A percentile compares a stretch with the other conserved stretches of the same genome.
These are phyloP conservation scores for Amylostereum areolatum DNA, from an alignment of 1,284 basidiomycete species.

Conservation along the genomic window DNA sequence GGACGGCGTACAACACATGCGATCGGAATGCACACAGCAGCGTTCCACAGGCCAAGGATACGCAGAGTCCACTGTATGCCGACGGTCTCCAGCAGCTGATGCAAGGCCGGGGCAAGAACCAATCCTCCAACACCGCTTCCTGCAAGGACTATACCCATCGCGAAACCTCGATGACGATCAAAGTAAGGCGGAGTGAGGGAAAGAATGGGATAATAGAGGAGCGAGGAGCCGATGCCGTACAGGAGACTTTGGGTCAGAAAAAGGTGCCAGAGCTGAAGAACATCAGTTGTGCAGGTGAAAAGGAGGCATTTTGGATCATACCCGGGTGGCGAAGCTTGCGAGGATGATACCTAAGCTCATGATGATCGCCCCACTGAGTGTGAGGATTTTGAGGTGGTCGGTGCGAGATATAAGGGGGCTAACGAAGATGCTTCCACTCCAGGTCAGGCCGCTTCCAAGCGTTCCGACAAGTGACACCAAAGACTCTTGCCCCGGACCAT, in stretches of 20 bases:
- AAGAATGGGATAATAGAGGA: constrained; percentile 40
- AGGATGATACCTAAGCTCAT: constrained; percentile 38
- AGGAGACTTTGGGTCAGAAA: constrained; percentile 37
- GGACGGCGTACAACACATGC: constrained; percentile 24
- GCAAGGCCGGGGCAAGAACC: constrained; percentile 36
- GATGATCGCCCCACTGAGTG: constrained; percentile 29
- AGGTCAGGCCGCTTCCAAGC: constrained; percentile 38
- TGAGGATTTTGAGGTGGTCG: constrained; percentile 29
- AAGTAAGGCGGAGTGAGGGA: constrained; percentile 38
- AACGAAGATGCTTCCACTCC: constrained; percentile 42
- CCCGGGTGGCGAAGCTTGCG: constrained; percentile 32
- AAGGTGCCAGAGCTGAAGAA: constrained; percentile 36
- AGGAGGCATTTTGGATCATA: constrained; percentile 12
- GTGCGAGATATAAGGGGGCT: constrained; percentile 32
- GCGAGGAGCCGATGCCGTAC: constrained; percentile 36
- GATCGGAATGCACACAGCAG: constrained; percentile 32
- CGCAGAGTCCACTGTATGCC: constrained; percentile 33
- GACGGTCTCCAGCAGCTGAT: constrained; percentile 27
- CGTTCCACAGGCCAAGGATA: constrained; percentile 35
- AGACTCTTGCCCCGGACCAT: constrained; percentile 32
- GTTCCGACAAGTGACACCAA: constrained; percentile 38
- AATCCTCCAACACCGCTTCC: constrained; percentile 38
- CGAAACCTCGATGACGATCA: constrained; percentile 37
- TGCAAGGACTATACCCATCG: constrained; percentile 37
- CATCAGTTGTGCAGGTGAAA: too few species aligned